These are phyloP conservation scores for Waitea zeae DNA, from an alignment of 1,284 basidiomycete species.

Conservation along the genomic window DNA sequence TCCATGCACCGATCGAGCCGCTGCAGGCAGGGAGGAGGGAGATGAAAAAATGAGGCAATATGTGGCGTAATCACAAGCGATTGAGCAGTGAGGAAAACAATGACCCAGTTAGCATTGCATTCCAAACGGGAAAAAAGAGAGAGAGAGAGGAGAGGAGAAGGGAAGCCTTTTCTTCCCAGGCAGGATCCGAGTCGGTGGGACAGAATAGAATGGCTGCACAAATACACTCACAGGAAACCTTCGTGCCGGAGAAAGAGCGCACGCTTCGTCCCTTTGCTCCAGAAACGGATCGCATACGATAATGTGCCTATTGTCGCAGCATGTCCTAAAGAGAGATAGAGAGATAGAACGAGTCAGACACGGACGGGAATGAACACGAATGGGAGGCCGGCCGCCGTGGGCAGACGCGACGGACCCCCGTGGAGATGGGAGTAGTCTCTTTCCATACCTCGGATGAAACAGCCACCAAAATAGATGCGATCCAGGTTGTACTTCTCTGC, in stretches of 20 bases:
- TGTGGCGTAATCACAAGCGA: too few relatives aligned
- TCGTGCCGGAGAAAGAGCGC: slow-evolving; percentile 96
- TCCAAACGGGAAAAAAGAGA: not conserved
- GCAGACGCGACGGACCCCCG: slow-evolving; percentile 10
- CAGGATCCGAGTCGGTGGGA: slow-evolving; percentile 4
- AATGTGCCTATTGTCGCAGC: slow-evolving; percentile 94
- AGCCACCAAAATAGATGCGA: slow-evolving; percentile 97
- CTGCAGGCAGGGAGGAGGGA: too few relatives aligned
- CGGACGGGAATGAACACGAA: slow-evolving; percentile 1
- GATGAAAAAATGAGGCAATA: too few relatives aligned
- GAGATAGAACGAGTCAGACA: slow-evolving; percentile 4
- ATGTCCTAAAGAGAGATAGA: slow-evolving; percentile 52
- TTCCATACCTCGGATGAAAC: slow-evolving; percentile 99
- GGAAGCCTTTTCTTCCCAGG: too few relatives aligned
- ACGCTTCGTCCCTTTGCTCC: slow-evolving; percentile 96
- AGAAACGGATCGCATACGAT: slow-evolving; percentile 98
- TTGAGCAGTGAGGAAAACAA: too few relatives aligned
- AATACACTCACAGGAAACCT: slow-evolving; percentile 92
- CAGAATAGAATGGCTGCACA: slow-evolving; percentile 2
- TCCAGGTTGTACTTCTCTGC: slow-evolving; percentile 97
- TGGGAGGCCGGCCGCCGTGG: not conserved
- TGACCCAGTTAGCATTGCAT: too few relatives aligned
- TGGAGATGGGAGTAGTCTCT: too few relatives aligned
- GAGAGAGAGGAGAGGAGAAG: slow-evolving; percentile 1
- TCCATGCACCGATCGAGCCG: slow-evolving; percentile 88